A percentile compares a stretch with the other conserved stretches of the same genome.
These are phyloP conservation scores for Ceratocystis smalleyi DNA, from an alignment of 2,329 filamentous ascomycete species.

Conservation along the genomic window DNA sequence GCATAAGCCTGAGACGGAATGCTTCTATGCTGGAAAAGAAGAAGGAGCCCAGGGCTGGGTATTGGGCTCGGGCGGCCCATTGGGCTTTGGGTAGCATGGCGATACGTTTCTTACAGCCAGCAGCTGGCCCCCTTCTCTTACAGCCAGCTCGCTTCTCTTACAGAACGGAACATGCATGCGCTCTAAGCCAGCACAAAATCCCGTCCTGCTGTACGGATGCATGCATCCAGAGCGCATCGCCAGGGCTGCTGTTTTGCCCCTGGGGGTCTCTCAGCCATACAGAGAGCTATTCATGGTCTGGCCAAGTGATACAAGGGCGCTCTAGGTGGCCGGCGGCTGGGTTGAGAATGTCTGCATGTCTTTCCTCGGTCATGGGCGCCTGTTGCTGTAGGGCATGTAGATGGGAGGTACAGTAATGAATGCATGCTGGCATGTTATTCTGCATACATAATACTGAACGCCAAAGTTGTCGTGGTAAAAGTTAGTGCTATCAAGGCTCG, in stretches of 20 bases:
- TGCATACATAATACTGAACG: too few species aligned
- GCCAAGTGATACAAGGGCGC: background rate
- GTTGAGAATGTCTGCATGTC: background rate
- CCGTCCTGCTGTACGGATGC: background rate
- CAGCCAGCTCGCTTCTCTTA: background rate
- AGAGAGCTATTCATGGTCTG: background rate
- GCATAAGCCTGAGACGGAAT: background rate
- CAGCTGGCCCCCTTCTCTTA: background rate
- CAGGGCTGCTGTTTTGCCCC: background rate
- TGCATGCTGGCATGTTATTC: too few species aligned
- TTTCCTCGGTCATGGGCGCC: background rate
- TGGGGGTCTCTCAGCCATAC: background rate
- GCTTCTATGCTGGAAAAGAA: background rate
- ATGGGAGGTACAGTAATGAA: background rate
- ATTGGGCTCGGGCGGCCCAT: background rate
- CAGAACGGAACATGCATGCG: background rate
- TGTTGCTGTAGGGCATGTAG: background rate
- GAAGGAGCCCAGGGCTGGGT: background rate
- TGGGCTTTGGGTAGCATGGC: background rate
- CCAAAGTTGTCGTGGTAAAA: too few species aligned
- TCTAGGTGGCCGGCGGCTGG: background rate
- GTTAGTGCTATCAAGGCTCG: too few species aligned
- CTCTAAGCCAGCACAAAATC: background rate
- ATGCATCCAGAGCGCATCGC: background rate
- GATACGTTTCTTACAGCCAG: background rate